phyloP scores from a whole-genome alignment of 2,329 filamentous ascomycete genomes.

The Apiospora malaysiana region DNA sequence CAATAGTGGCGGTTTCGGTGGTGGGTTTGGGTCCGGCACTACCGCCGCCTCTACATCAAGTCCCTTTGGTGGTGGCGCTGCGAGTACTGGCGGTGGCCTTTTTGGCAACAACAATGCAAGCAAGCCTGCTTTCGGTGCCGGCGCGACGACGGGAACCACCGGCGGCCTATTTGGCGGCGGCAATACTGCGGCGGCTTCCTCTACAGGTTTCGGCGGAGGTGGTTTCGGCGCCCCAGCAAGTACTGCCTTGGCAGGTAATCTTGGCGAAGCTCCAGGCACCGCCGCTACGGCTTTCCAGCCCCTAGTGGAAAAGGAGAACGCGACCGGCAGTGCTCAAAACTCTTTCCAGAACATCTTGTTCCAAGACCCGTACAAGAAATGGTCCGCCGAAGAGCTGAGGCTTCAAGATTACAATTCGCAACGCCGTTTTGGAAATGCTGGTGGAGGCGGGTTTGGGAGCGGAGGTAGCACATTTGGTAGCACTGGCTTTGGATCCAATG shows the following conservation, averaged over 20 bases:
- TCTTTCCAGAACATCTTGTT: conserved; percentile 82
- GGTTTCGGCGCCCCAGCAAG: conserved; percentile 50
- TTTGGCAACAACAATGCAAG: conserved; percentile 39
- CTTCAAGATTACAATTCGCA: conserved; percentile 89
- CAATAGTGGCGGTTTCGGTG: conserved; percentile 41
- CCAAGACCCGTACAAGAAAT: conserved; percentile 83
- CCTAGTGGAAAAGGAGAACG: conserved; percentile 73
- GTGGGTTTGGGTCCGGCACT: conserved; percentile 47
- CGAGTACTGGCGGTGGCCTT: conserved; percentile 33
- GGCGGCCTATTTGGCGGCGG: conserved; percentile 54
- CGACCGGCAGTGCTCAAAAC: conserved; percentile 58
- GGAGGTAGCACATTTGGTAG: conserved; percentile 21
- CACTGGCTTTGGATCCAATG: conserved; percentile 25
- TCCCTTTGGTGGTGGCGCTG: conserved; percentile 45
- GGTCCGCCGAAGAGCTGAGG: conserved; percentile 84
- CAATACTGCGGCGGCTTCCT: conserved; percentile 32
- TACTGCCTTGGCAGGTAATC: conserved; percentile 54
- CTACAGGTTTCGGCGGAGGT: conserved; percentile 44
- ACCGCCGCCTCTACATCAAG: conserved; percentile 44
- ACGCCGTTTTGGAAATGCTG: conserved; percentile 80
- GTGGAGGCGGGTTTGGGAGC: conserved; percentile 67
- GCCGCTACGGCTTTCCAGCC: conserved; percentile 71
- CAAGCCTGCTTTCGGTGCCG: conserved; percentile 58
- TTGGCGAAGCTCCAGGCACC: conserved; percentile 71
- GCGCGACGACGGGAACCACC: conserved; percentile 48